Evolutionary conservation across 1,284 basidiomycete species (phyloP), one percentile per base, ranked within the genome.

Genomic region (Fistulinella cinereoalba): DNA sequence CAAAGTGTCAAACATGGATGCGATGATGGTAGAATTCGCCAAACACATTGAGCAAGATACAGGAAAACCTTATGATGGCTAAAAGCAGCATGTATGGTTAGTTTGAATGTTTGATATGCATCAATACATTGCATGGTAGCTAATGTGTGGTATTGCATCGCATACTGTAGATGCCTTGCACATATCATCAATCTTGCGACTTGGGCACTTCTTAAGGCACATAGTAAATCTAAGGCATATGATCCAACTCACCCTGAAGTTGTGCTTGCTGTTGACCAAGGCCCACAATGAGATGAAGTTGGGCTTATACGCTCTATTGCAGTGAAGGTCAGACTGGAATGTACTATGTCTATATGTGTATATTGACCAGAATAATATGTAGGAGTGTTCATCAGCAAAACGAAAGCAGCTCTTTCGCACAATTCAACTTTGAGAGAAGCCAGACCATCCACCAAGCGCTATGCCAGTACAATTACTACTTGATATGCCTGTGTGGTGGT

Each of bases 121-220:
- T n/a, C n/a, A n/a, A n/a, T n/a, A n/a, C n/a, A n/a, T n/a, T n/a
- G n/a, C n/a, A n/a, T n/a, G n/a, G n/a, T n/a, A n/a, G n/a, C n/a
- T n/a, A n/a, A n/a, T n/a, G n/a, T n/a, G n/a, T n/a, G n/a, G n/a
- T n/a, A n/a, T n/a, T n/a, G n/a, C n/a, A n/a, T n/a, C n/a, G n/a
- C n/a, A n/a, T n/a, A n/a, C n/a, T n/a, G n/a, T 19, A 41, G 39
- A 6, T 41, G 48, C 31, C 34, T 50, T 6, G 43, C 48, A 2
- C 43, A 50, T 33, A 28, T 50, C 13, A 37, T 45, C 34, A 45
- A 50, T 25, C 18, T 50, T 3, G 48, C 43, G 4, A 50, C 43
- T 1, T 32, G 36, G 19, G 41, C 41, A 6, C 15, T 43, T 22
- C 31, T 43, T 6, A 43, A 15, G 1, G 12, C 16, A 2, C 32